Conservation (phyloP, 768 basidiomycete species). For the Leccinum broughii region DNA sequence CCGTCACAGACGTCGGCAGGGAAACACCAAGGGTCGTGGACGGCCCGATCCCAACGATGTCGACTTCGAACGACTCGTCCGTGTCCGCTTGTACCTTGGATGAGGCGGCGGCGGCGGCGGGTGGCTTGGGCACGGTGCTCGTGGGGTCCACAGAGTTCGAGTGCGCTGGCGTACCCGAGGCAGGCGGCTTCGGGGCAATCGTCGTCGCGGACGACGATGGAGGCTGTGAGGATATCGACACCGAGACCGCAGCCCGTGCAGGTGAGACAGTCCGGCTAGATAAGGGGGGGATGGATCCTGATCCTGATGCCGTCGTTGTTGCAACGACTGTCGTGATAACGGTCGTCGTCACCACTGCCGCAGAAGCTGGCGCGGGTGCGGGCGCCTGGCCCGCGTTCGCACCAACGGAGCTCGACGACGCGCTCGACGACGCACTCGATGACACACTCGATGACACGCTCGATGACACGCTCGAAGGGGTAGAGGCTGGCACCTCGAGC, state of each 20-base stretch:
- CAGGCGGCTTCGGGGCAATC: not conserved
- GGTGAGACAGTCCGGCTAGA: constrained; percentile 9
- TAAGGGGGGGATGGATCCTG: not conserved
- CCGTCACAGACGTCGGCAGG: not conserved
- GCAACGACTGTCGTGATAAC: constrained; percentile 26
- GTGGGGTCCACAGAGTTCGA: constrained; percentile 4
- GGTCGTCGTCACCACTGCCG: constrained; percentile 24
- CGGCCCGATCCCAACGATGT: constrained; percentile 15
- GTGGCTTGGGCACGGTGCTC: constrained; percentile 3
- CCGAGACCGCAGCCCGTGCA: constrained; percentile 19
- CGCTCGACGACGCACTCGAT: not conserved
- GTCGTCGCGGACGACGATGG: not conserved
- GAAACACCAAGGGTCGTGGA: constrained; percentile 6
- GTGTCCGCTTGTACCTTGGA: not conserved
- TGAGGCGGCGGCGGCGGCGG: not conserved
- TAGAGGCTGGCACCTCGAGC: constrained; percentile 29
- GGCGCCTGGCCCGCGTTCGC: constrained; percentile 1
- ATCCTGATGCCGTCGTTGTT: constrained; percentile 7
- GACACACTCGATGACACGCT: constrained; percentile 2
- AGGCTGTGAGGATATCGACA: constrained; percentile 6
- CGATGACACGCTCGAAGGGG: not conserved
- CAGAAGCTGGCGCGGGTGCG: not conserved
- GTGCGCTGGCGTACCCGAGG: not conserved
- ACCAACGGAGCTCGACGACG: not conserved
- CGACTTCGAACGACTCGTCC: constrained; percentile 22